Conservation (phyloP, 495 filamentous ascomycete species). For the Aspergillus indologenus region DNA sequence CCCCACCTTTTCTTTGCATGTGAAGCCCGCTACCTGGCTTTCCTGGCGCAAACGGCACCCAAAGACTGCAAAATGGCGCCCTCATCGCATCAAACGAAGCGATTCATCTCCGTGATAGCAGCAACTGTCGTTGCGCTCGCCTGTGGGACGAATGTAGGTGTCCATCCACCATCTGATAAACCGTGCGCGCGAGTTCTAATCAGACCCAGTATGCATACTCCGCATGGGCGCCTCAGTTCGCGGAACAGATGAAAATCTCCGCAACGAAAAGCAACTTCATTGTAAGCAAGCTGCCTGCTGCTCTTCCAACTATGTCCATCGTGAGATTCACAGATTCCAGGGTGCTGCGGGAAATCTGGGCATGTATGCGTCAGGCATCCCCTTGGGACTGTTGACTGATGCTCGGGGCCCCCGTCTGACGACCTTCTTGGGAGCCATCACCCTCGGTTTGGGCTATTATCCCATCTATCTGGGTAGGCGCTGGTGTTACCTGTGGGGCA, state of each 20-base stretch:
- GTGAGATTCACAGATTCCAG: conserved; percentile 34
- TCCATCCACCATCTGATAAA: background rate
- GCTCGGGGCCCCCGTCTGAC: conserved; percentile 73
- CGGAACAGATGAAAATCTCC: conserved; percentile 76
- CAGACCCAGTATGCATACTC: conserved; percentile 86
- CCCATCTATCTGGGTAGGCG: conserved; percentile 65
- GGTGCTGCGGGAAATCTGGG: conserved; percentile 90
- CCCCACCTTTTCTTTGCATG: conserved; percentile 9
- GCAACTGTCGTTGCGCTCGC: conserved; percentile 83
- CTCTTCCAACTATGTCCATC: background rate
- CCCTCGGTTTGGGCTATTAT: conserved; percentile 75
- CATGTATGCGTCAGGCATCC: conserved; percentile 91
- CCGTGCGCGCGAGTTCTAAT: conserved; percentile 4
- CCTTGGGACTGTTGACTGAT: conserved; percentile 85
- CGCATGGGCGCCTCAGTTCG: conserved; percentile 96
- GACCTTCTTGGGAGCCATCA: conserved; percentile 67
- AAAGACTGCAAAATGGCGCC: conserved; percentile 24
- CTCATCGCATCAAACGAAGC: conserved; percentile 30
- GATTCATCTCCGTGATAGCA: conserved; percentile 77
- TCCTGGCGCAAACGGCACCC: conserved; percentile 11
- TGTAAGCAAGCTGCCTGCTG: conserved; percentile 41
- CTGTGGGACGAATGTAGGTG: conserved; percentile 85
- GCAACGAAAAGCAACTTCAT: conserved; percentile 90
- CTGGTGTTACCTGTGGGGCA: background rate
- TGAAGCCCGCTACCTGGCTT: background rate